Evolutionary conservation across 2,329 filamentous ascomycete species (phyloP), one percentile per base, ranked within the genome.

Genomic region (Periconia sp.): DNA sequence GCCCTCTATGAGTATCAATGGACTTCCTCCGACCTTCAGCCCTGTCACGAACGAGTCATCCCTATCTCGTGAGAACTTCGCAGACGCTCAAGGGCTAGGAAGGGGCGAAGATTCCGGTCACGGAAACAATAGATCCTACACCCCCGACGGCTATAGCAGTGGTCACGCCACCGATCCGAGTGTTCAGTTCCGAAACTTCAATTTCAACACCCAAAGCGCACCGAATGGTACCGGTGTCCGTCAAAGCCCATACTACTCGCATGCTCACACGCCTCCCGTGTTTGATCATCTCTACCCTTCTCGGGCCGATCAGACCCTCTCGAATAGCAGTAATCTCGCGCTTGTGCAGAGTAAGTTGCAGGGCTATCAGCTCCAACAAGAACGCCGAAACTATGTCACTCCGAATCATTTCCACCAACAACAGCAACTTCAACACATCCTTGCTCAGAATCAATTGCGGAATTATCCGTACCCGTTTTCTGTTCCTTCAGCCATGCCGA

Each of bases 291-390:
- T 73, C 36, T 67, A 70, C 46, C 68, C 73, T 22, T 72, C 75
- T 19, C 70, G 69, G 21, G 26, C 25, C 22, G 70, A 73, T 25
- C 64, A 75, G 32, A 64, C 63, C 15, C 61, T 69, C 19, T 72
- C 74, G 24, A 69, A 63, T 23, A 73, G 66, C 12, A 77, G 75
- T 53, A 66, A 77, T 50, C 59, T 71, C 18, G 71, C 67, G 2
- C 60, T 74, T 15, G 61, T 80, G 19, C 77, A 81, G 40, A 74
- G 74, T 43, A 78, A 77, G 46, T 58, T 81, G 15, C 70, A 73
- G 12, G 73, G 73, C 13, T 68, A 77, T 36, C 74, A 79, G 46
- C 73, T 70, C 10, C 69, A 71, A 40, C 67, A 70, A 36, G 56
- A 68, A 30, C 65, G 64, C 22, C 57, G 69, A n/a, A 66, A 66